phyloP scores from a whole-genome alignment of 306 rosid species.

The Malus fusca region DNA sequence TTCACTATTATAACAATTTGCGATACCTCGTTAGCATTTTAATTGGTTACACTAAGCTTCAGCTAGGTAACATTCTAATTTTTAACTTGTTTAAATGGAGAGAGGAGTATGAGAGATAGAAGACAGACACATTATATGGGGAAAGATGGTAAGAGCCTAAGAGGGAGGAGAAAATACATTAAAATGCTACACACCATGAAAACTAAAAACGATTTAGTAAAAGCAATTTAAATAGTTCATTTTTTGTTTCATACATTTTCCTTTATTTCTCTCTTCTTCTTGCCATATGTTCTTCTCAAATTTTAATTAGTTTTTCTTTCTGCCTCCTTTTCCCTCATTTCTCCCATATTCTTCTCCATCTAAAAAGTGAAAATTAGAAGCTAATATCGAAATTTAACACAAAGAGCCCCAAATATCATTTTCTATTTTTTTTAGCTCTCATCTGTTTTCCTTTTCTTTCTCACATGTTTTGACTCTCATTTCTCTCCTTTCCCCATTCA shows the following conservation, averaged over 20 bases:
- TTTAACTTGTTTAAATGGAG: not conserved
- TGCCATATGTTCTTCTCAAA: not conserved
- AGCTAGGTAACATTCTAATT: not conserved
- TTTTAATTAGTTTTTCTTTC: no score
- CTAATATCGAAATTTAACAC: not conserved
- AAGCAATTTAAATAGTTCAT: not conserved
- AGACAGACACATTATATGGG: not conserved
- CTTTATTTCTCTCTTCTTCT: not conserved
- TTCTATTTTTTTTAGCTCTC: not conserved
- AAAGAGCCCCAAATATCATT: not conserved
- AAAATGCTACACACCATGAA: not conserved
- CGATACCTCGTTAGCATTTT: not conserved
- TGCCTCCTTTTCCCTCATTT: not conserved
- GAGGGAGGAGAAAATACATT: not conserved
- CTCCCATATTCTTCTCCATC: not conserved
- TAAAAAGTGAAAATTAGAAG: not conserved
- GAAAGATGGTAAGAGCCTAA: not conserved
- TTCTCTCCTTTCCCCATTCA: not conserved
- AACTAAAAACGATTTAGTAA: not conserved
- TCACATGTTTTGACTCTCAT: not conserved
- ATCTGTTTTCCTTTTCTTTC: not conserved
- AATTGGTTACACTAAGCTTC: not conserved
- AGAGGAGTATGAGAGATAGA: not conserved
- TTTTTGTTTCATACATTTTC: not conserved
- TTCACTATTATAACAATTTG: not conserved